Base-by-base conservation (phyloP, 148 eudicot genomes). In the Rhododendron mucronatum region DNA sequence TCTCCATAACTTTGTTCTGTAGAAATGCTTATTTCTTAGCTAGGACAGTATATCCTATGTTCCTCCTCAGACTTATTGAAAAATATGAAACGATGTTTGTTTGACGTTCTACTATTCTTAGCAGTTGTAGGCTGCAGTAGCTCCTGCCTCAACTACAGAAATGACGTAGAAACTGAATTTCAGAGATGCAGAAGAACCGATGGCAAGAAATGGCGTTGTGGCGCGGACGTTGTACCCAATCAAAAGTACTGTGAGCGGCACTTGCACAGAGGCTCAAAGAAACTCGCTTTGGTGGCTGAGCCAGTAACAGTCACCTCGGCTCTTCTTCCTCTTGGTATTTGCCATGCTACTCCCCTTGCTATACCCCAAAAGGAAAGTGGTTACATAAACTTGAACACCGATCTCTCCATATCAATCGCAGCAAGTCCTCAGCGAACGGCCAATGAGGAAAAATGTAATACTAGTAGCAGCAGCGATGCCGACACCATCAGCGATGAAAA, bases 171-270 rank as follows among this genome's bases (percentile, higher is more conserved):
- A 33, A 12, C 82, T 9, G 91, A 84, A 75, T 63, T 74, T 6
- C 82, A 50, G 84, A 89, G 96, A 87, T 94, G 95, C 83, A 85
- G 74, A 78, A 93, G 95, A 91, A 92, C 93, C 0, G 96, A 94
- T 82, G 96, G 95, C 28, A 91, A 89, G 81, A 92, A 83, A 87
- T 92, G 94, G 96, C 90, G 83, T 53, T 94, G 94, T 83, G 88
- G 88, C 65, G 74, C 76, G 65, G 85, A 83, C 30, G 94, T 86
- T 21, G 26, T 93, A 28, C 92, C 88, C 0, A n/a, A 82, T 41
- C 84, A 82, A 15, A 94, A 94, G 86, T 91, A 91, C 74, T 94
- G 96, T 55, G 85, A 80, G 48, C 77, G 39, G 23, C 95, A 94
- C 91, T 79, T 90, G 77, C 85, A 92, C 88, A 74, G 93, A 89